Base-by-base conservation (phyloP, 202 grass and related monocot species). In the Miscanthus sacchariflorus region DNA sequence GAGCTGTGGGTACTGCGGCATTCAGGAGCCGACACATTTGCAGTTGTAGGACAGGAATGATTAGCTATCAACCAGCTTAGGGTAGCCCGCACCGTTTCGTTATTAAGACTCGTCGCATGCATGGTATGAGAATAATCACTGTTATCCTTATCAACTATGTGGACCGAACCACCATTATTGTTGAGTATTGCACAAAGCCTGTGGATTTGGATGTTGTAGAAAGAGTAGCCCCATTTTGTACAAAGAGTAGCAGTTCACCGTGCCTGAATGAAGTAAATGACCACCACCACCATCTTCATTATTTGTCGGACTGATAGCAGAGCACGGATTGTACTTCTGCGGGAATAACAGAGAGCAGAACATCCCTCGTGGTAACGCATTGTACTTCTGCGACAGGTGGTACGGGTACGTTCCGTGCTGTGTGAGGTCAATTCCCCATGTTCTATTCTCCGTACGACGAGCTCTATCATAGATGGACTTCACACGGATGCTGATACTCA, bases 1-100 rank as follows among this genome's bases (percentile, higher is more conserved):
- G 7, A 86, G 35, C 74, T 86, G 15, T 79, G n/a, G 17, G 18
- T 28, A 33, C 74, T 79, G 35, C 10, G 75, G 74, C 84, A 86
- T 2, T 52, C 76, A 28, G 65, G 46, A 6, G 84, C 68, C 3
- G 44, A 56, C 30, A 14, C 65, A 25, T 86, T 78, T 30, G 45
- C 45, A 13, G 15, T 3, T 35, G 35, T 35, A 13, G 68, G 74
- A 21, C 84, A 78, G 11, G 25, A 2, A 0, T 33, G 28, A 15
- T 12, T 70, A 50, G 4, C 49, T 49, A 86, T 35, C 0, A 12
- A 7, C 74, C 84, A 86, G 14, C 11, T 33, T 52, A 85, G 84
- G 4, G 40, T 35, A 2, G 11, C 45, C 45, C 0, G 45, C 45
- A 48, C 45, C 10, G 44, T 3, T 3, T 45, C 7, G 35, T 35